phyloP scores from a whole-genome alignment of 768 basidiomycete species.

The Tubosaeta sp. region DNA sequence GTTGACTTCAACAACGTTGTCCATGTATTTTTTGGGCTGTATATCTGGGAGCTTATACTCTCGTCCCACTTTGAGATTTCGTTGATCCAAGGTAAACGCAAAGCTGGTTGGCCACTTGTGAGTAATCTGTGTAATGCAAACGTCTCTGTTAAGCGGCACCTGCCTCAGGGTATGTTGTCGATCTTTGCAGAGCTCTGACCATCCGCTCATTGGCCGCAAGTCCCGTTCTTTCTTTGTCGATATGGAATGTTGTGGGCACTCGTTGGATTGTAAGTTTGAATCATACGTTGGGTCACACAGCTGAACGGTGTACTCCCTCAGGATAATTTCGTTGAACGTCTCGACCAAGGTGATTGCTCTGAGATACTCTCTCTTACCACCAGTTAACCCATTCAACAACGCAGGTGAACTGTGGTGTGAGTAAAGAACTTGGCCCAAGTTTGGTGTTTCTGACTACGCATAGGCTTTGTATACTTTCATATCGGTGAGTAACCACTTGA shows the following conservation, averaged over 20 bases:
- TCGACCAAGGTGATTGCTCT: slow-evolving; percentile 26
- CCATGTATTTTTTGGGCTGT: slow-evolving; percentile 61
- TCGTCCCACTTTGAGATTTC: slow-evolving; percentile 69
- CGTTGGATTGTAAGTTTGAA: slow-evolving; percentile 48
- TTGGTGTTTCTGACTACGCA: slow-evolving; percentile 2
- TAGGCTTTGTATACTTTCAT: slow-evolving; percentile 67
- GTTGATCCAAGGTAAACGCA: slow-evolving; percentile 50
- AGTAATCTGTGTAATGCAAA: slow-evolving; percentile 20
- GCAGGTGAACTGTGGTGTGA: slow-evolving; percentile 57
- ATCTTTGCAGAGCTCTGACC: background rate
- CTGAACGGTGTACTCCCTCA: slow-evolving; percentile 19
- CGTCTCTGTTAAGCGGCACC: slow-evolving; percentile 3
- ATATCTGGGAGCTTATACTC: slow-evolving; percentile 62
- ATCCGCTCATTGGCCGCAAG: slow-evolving; percentile 26
- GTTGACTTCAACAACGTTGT: slow-evolving; percentile 57
- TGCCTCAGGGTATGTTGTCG: slow-evolving; percentile 12
- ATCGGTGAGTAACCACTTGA: slow-evolving; percentile 39
- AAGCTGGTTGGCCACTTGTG: slow-evolving; percentile 68
- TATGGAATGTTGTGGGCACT: slow-evolving; percentile 69
- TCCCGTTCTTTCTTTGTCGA: slow-evolving; percentile 66
- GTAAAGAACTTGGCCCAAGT: slow-evolving; percentile 16
- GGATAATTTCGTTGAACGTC: slow-evolving; percentile 56
- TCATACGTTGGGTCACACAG: background rate
- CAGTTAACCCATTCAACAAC: background rate
- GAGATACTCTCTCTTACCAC: background rate